Conservation (phyloP, 116 monocot species). For the Thalassia testudinum region DNA sequence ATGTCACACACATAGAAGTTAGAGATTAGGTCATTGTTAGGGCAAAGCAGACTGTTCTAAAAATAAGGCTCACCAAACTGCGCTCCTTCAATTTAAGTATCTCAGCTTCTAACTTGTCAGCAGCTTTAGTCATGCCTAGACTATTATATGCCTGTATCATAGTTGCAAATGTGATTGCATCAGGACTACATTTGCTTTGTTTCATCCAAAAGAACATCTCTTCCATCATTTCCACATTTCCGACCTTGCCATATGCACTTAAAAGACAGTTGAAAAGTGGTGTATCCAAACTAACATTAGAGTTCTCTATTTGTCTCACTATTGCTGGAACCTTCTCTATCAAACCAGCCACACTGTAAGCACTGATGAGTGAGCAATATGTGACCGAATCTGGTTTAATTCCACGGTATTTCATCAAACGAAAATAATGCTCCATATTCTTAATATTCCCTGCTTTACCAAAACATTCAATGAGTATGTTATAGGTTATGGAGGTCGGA, state of each 20-base stretch:
- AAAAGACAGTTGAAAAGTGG: slow-evolving; percentile 86
- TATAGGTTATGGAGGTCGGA: slow-evolving; percentile 57
- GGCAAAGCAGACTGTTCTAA: no score
- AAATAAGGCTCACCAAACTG: no score
- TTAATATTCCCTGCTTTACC: slow-evolving; percentile 54
- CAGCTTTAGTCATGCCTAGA: slow-evolving; percentile 49
- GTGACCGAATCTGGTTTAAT: slow-evolving; percentile 77
- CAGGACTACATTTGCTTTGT: slow-evolving; percentile 64
- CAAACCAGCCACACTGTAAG: slow-evolving; percentile 46
- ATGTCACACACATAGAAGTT: no score
- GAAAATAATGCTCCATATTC: slow-evolving; percentile 75
- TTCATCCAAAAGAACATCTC: slow-evolving; percentile 69
- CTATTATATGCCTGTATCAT: slow-evolving; percentile 54
- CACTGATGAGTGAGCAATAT: slow-evolving; percentile 73
- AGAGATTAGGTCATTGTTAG: no score
- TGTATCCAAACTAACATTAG: slow-evolving; percentile 58
- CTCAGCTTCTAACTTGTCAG: slow-evolving; percentile 27
- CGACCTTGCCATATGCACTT: slow-evolving; percentile 70
- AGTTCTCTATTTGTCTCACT: slow-evolving; percentile 69
- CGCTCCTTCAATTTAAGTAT: slow-evolving; percentile 10
- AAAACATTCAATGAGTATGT: slow-evolving; percentile 71
- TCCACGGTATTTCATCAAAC: slow-evolving; percentile 71
- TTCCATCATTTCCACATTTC: slow-evolving; percentile 68
- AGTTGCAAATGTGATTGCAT: slow-evolving; percentile 49
- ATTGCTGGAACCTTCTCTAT: slow-evolving; percentile 51